phyloP scores from a whole-genome alignment of 202 grass and related monocot genomes.

The Schoenoplectus tabernaemontani region DNA sequence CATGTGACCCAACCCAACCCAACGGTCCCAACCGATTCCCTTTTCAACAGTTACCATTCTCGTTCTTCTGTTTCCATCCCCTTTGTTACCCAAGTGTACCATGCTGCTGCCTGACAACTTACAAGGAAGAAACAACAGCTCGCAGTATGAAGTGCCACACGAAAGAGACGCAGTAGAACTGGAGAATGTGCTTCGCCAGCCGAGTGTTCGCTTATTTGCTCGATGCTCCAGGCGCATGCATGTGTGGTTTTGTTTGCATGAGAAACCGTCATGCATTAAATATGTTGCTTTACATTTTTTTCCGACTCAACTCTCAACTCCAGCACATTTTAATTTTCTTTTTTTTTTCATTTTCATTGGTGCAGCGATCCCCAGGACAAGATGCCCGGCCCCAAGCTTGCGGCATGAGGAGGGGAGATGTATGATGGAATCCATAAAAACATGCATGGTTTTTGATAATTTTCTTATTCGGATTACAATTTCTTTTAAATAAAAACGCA shows the following conservation, averaged over 20 bases:
- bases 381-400: conserved; percentile 1
- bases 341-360: background rate
- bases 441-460: background rate
- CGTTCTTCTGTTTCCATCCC: background rate
- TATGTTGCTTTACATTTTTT: conserved; percentile 3
- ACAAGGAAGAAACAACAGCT: no score
- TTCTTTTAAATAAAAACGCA: background rate
- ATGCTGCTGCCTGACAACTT: no score
- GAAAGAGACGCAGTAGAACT: background rate
- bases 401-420: conserved; percentile 16
- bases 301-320: background rate
- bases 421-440: background rate
- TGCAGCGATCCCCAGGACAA: background rate
- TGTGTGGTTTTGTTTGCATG: background rate
- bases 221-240: background rate
- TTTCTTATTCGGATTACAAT: background rate
- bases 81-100: no score
- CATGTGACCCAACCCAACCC: background rate
- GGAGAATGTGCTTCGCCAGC: background rate
- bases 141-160: no score
- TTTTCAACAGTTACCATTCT: background rate
- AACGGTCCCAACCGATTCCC: background rate
- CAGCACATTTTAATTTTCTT: no score
- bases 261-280: conserved; percentile 7
- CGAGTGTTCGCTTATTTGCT: background rate